These are phyloP conservation scores for Marasmius fiardii DNA, from an alignment of 1,284 basidiomycete species.

Conservation along the genomic window DNA sequence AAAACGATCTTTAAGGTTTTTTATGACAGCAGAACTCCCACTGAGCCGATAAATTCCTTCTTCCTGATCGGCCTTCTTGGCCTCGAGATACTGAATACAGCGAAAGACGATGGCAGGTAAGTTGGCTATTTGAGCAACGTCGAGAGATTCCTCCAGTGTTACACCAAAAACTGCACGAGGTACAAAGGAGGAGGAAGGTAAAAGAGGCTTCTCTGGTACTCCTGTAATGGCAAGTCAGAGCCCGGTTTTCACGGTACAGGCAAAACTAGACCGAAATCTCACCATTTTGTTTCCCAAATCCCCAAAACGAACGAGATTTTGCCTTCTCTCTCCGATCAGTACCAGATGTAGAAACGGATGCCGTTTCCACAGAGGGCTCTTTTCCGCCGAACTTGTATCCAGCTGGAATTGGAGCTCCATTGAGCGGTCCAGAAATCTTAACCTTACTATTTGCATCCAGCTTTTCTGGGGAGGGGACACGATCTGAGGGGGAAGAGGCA, in stretches of 20 bases:
- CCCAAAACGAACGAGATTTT: slow-evolving; percentile 88
- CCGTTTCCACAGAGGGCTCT: slow-evolving; percentile 48
- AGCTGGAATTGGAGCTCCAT: slow-evolving; percentile 80
- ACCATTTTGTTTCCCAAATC: slow-evolving; percentile 65
- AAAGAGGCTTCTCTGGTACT: slow-evolving; percentile 35
- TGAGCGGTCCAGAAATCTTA: slow-evolving; percentile 89
- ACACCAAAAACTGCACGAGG: slow-evolving; percentile 88
- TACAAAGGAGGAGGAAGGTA: slow-evolving; percentile 36
- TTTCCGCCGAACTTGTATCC: slow-evolving; percentile 87
- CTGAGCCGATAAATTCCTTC: slow-evolving; percentile 97
- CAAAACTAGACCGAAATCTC: slow-evolving; percentile 16
- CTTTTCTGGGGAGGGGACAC: slow-evolving; percentile 60
- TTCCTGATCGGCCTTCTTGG: slow-evolving; percentile 90
- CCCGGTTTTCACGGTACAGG: slow-evolving; percentile 14
- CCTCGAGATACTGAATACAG: slow-evolving; percentile 87
- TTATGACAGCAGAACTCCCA: slow-evolving; percentile 92
- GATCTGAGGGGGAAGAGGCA: slow-evolving; percentile 39
- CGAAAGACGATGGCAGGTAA: slow-evolving; percentile 95
- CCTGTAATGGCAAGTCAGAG: slow-evolving; percentile 21
- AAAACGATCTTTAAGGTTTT: slow-evolving; percentile 90
- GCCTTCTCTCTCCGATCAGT: slow-evolving; percentile 82
- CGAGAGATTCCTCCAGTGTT: slow-evolving; percentile 83
- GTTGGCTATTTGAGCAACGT: slow-evolving; percentile 84
- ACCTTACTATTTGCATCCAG: slow-evolving; percentile 50
- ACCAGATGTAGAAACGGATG: slow-evolving; percentile 31